Base-by-base conservation (phyloP, 2,329 filamentous ascomycete genomes). In the Claviceps paspali region DNA sequence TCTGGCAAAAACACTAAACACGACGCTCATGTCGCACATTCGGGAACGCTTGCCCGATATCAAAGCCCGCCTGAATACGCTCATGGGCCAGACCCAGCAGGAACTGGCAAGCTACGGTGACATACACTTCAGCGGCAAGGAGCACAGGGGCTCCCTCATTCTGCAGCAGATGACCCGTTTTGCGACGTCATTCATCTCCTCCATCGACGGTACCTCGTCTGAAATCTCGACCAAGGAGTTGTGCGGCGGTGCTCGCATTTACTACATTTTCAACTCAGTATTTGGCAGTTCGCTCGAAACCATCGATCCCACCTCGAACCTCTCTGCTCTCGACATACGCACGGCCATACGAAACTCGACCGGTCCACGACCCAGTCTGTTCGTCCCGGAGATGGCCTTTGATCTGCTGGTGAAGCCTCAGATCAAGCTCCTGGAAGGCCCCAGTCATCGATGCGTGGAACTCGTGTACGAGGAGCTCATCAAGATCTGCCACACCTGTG, bases 61-160 rank as follows among this genome's bases (percentile, higher is more conserved):
- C 66, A 98, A 98, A 63, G 91, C 91, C 35, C 79, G 91, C 38
- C 70, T 98, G 43, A 98, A 98, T 60, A 98, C 91, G 1, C 66
- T 98, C 36, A 98, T 98, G 91, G 91, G 91, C n/a, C 91, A 98
- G 61, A 96, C 91, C 34, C 91, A 98, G 55, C 91, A 98, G 63
- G 91, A 98, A 59, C 70, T 98, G 40, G 91, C 91, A 30, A 94
- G 88, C 59, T 98, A 98, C 54, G 91, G 91, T 27, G 92, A 96
- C 55, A 93, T 91, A 65, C 83, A 93, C 50, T 98, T 98, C 56
- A 93, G 83, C 45, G 91, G 91, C 50, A 94, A 94, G 58, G 91
- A 96, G 57, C 91, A 98, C 55, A 76, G 88, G 35, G 91, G 91
- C 23, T 94, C 88, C 21, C 70, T 98, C 44, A 94, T 98, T 40